Evolutionary conservation across 1,284 basidiomycete species (phyloP).

Genomic region (Leccinum griseonigrum): DNA sequence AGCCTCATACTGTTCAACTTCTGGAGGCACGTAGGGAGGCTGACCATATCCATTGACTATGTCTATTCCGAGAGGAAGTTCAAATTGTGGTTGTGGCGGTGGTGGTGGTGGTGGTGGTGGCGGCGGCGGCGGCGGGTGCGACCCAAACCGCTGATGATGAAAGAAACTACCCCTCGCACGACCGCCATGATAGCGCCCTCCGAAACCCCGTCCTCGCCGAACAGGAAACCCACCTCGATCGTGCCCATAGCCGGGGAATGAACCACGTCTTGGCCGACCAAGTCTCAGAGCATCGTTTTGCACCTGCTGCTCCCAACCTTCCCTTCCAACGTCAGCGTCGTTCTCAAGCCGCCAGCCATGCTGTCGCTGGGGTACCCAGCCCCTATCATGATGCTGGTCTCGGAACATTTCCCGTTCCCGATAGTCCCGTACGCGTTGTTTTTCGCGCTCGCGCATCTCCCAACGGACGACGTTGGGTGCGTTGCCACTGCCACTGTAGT

Average conservation of each 20-base stretch:
- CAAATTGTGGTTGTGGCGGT: constrained; percentile 15
- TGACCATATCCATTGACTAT: constrained; percentile 26
- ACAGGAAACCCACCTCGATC: constrained; percentile 33
- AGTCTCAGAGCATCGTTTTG: constrained; percentile 16
- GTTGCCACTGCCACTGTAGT: constrained; percentile 35
- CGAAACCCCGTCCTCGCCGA: constrained; percentile 35
- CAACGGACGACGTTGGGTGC: constrained; percentile 29
- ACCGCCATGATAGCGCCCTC: constrained; percentile 31
- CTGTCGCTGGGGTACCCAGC: constrained; percentile 16
- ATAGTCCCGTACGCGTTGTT: constrained; percentile 16
- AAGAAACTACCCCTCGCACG: constrained; percentile 23
- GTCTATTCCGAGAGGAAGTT: constrained; percentile 21
- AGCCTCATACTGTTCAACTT: constrained; percentile 26
- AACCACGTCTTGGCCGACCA: constrained; percentile 28
- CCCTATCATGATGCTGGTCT: constrained; percentile 24
- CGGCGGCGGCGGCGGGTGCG: constrained; percentile 16
- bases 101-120: neutral
- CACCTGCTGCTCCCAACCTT: constrained; percentile 24
- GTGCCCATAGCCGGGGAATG: constrained; percentile 23
- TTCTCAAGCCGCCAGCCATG: constrained; percentile 26
- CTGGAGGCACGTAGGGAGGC: constrained; percentile 19
- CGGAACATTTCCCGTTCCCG: constrained; percentile 18
- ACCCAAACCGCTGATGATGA: constrained; percentile 28
- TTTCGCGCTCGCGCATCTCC: constrained; percentile 31
- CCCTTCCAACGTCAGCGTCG: constrained; percentile 21